Evolutionary conservation across 1,284 basidiomycete species (phyloP).

Genomic region (Sporisorium exsertum): DNA sequence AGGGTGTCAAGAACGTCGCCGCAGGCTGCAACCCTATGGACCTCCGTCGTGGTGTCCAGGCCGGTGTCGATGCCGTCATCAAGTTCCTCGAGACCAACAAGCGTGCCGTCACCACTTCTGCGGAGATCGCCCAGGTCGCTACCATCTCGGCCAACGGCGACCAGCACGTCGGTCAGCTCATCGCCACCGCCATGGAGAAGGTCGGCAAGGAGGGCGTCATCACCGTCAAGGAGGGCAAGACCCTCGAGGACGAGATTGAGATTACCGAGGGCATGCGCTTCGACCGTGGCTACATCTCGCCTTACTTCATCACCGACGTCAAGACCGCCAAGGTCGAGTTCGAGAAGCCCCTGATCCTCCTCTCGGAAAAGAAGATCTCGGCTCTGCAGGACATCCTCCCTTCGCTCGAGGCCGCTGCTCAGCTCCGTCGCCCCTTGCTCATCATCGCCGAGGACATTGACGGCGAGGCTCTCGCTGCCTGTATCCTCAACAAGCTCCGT

Average conservation of each 20-base stretch:
- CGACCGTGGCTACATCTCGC: slow-evolving; percentile 97
- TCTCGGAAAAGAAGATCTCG: slow-evolving; percentile 98
- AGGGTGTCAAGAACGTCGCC: slow-evolving; percentile 99
- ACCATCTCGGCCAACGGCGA: slow-evolving; percentile 99
- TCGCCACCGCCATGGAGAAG: slow-evolving; percentile 99
- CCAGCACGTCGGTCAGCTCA: slow-evolving; percentile 90
- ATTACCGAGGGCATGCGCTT: slow-evolving; percentile 99
- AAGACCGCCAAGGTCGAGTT: slow-evolving; percentile 96
- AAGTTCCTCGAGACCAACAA: slow-evolving; percentile 89
- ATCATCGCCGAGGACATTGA: slow-evolving; percentile 98
- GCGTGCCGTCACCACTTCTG: slow-evolving; percentile 93
- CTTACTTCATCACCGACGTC: slow-evolving; percentile 99
- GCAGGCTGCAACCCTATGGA: slow-evolving; percentile 99
- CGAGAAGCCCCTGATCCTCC: slow-evolving; percentile 92
- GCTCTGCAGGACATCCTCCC: slow-evolving; percentile 94
- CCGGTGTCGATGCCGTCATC: slow-evolving; percentile 94
- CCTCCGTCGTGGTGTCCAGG: slow-evolving; percentile 93
- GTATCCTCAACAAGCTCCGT: slow-evolving; percentile 98
- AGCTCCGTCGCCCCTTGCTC: slow-evolving; percentile 88
- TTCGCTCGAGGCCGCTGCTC: slow-evolving; percentile 89
- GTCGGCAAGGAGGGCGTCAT: slow-evolving; percentile 99
- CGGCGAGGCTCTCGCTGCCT: slow-evolving; percentile 95
- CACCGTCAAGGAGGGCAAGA: slow-evolving; percentile 98
- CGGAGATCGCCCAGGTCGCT: slow-evolving; percentile 97
- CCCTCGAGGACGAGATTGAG: slow-evolving; percentile 97